Evolutionary conservation across 1,139 yeast species (phyloP).

Genomic region (Scheffersomyces titani): DNA sequence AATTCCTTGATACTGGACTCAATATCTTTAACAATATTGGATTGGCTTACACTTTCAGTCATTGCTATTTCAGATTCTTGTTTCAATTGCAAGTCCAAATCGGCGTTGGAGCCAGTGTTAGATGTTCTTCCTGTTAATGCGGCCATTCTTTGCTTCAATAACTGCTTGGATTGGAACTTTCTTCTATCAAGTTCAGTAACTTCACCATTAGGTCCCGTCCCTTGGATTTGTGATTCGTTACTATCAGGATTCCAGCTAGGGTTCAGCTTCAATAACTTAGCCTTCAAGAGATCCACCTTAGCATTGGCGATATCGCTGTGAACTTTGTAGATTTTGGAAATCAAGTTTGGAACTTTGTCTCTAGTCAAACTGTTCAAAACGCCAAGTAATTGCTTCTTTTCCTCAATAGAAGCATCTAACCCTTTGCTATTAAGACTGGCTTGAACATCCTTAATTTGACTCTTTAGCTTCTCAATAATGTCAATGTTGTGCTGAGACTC

Average conservation of each 20-base stretch:
- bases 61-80: constrained; percentile 57
- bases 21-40: constrained; percentile 67
- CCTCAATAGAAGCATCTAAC: constrained; percentile 33
- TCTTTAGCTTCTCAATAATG: constrained; percentile 66
- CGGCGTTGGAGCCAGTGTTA: constrained; percentile 41
- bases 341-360: constrained; percentile 68
- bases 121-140: constrained; percentile 75
- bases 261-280: constrained; percentile 55
- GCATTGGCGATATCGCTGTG: constrained; percentile 71
- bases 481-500: constrained; percentile 29
- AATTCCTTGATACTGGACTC: constrained; percentile 72
- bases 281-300: constrained; percentile 63
- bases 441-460: constrained; percentile 60
- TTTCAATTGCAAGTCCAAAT: constrained; percentile 55
- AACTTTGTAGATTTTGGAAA: constrained; percentile 58
- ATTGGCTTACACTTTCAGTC: constrained; percentile 55
- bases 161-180: constrained; percentile 76
- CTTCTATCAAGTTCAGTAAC: constrained; percentile 80
- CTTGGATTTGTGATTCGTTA: constrained; percentile 59
- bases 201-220: constrained; percentile 84
- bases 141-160: constrained; percentile 84
- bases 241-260: constrained; percentile 56
- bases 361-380: constrained; percentile 57
- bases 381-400: constrained; percentile 45
- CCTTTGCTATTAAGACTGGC: constrained; percentile 37